Base-by-base conservation (phyloP, 345 rosid species). In the Nephelium lappaceum region DNA sequence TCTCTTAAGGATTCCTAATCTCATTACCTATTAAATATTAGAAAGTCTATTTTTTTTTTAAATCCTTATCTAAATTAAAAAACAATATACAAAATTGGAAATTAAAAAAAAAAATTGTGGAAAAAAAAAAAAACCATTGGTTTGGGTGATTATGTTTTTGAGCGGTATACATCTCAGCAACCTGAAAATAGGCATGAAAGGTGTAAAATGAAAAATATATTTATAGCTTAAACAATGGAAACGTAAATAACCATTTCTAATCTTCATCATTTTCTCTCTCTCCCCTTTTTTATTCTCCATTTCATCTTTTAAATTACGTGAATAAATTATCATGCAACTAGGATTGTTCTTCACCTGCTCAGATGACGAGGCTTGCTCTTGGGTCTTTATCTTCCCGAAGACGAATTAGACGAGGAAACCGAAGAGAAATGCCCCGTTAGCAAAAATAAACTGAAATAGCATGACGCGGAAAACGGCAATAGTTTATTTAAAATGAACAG, bases 101-200 rank as follows among this genome's bases (percentile, higher is more conserved):
- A n/a, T n/a, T n/a, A n/a, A n/a, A n/a, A n/a, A n/a, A n/a, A n/a
- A n/a, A n/a, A n/a, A n/a, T n/a, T n/a, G n/a, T n/a, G n/a, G n/a
- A n/a, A n/a, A n/a, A n/a, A n/a, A n/a, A n/a, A n/a, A n/a, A n/a
- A n/a, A n/a, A n/a, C n/a, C n/a, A n/a, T n/a, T n/a, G n/a, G 79
- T 85, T 91, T 23, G 86, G 86, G 72, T 90, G 95, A 85, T 89
- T 89, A 80, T 89, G 89, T 58, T 89, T 90, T 79, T 92, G 98
- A 82, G 95, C 92, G 63, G 76, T 81, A 82, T 91, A 92, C 95
- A 95, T 84, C 71, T 94, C 97, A 16, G 98, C 99, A 80, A 94
- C 87, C 99, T 93, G 90, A 25, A 85, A 81, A 79, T 55, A 72
- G 60, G 36, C 2, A 47, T 23, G 15, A 64, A 27, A 58, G 51